Evolutionary conservation across 345 rosid species (phyloP).

Genomic region (Adansonia digitata): DNA sequence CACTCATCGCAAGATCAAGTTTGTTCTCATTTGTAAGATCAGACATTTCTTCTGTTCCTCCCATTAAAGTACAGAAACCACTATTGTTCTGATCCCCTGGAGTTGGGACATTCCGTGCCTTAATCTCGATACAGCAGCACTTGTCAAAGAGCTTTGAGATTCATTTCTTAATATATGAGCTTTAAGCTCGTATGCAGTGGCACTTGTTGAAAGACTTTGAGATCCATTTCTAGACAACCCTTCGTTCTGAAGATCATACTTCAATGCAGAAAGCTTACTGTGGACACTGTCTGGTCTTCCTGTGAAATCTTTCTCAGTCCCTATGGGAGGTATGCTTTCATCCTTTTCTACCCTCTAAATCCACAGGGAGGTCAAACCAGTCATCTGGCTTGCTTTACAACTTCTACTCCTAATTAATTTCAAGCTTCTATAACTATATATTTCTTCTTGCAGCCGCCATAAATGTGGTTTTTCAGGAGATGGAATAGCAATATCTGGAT

Average conservation of each 20-base stretch:
- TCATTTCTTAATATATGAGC: background rate
- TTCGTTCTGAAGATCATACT: slow-evolving; percentile 20
- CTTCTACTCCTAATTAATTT: background rate
- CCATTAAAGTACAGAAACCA: too few species aligned
- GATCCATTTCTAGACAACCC: slow-evolving; percentile 30
- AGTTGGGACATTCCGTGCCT: too few species aligned
- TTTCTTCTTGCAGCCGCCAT: background rate
- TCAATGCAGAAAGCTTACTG: slow-evolving; percentile 23
- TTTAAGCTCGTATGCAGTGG: slow-evolving; percentile 26
- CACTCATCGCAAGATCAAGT: slow-evolving; percentile 35
- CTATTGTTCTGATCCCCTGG: too few species aligned
- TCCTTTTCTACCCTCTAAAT: background rate
- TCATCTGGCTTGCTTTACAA: background rate
- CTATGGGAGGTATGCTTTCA: background rate
- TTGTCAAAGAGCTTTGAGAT: background rate
- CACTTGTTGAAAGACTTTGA: background rate
- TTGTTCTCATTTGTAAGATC: slow-evolving; percentile 27
- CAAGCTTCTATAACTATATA: background rate
- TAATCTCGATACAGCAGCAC: too few species aligned
- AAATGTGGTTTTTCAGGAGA: background rate
- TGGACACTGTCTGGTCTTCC: background rate
- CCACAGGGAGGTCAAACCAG: background rate
- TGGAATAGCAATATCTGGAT: background rate
- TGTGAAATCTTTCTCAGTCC: background rate
- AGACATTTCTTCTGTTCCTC: background rate